Evolutionary conservation across 2,329 filamentous ascomycete genomes (phyloP).

Genomic region (Biscogniauxia sp.): DNA sequence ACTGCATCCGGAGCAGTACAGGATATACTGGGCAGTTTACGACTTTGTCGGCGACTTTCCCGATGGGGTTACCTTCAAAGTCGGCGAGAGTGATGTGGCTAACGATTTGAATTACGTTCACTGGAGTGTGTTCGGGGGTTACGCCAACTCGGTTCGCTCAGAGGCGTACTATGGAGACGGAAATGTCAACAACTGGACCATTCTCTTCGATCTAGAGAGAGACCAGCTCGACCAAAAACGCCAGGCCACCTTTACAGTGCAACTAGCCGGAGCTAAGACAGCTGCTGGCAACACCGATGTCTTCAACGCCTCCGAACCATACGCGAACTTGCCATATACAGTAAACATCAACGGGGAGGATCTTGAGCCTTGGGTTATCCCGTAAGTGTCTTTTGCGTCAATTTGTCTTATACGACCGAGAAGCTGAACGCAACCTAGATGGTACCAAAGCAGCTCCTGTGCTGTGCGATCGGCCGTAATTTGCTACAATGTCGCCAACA

Average conservation of each 20-base stretch:
- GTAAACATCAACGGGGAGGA: conserved; percentile 40
- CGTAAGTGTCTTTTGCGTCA: conserved; percentile 29
- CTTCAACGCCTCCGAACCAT: conserved; percentile 51
- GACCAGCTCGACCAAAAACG: conserved; percentile 40
- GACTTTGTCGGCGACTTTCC: conserved; percentile 61
- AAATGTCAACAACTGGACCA: conserved; percentile 58
- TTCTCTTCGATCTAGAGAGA: conserved; percentile 48
- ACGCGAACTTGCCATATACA: conserved; percentile 50
- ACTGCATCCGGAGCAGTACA: conserved; percentile 49
- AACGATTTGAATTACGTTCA: conserved; percentile 63
- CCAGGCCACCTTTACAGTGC: conserved; percentile 58
- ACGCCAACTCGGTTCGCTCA: conserved; percentile 46
- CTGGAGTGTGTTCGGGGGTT: conserved; percentile 61
- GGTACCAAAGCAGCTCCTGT: conserved; percentile 57
- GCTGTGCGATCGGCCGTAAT: conserved; percentile 58
- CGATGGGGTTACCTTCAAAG: conserved; percentile 53
- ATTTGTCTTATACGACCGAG: neutral
- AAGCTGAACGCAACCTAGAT: conserved; percentile 26
- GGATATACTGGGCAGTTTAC: conserved; percentile 60
- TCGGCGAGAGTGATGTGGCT: conserved; percentile 49
- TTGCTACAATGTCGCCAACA: conserved; percentile 61
- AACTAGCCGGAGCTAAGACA: conserved; percentile 62
- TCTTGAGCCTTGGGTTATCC: conserved; percentile 53
- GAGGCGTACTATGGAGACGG: conserved; percentile 40
- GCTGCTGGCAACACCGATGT: conserved; percentile 56